Evolutionary conservation across 345 rosid genomes (phyloP).

Genomic region (Salix arbutifolia): DNA sequence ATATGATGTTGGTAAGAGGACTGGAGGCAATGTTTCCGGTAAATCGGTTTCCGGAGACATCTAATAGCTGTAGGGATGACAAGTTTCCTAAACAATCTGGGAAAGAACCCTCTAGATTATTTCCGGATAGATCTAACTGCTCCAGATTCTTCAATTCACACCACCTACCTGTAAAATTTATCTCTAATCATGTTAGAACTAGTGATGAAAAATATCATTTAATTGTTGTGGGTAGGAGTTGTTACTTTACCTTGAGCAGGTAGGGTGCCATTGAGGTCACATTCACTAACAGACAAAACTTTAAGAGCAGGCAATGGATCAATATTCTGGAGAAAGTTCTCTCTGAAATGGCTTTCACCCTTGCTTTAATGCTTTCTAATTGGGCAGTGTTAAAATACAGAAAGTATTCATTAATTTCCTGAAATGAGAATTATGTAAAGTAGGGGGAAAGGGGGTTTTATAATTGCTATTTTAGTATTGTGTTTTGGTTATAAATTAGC

Average conservation of each 20-base stretch:
- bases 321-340: neutral
- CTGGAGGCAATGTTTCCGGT: constrained; percentile 2
- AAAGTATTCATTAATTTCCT: too few species aligned
- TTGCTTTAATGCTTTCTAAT: neutral
- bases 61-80: constrained; percentile 7
- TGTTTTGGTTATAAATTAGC: too few species aligned
- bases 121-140: neutral
- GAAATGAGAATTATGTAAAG: too few species aligned
- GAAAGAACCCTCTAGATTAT: neutral
- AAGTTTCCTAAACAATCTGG: constrained; percentile 8
- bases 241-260: neutral
- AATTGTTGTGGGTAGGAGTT: too few species aligned
- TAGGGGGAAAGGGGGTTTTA: too few species aligned
- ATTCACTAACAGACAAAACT: neutral
- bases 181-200: too few species aligned
- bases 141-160: constrained; percentile 12
- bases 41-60: constrained; percentile 15
- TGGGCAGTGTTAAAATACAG: neutral
- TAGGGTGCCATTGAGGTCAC: neutral
- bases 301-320: neutral
- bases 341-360: constrained; percentile 2
- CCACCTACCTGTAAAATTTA: neutral
- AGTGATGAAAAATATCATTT: too few species aligned
- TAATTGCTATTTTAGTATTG: too few species aligned
- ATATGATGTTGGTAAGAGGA: neutral